Evolutionary conservation across 2,329 filamentous ascomycete genomes (phyloP).

Genomic region (Venturia asperata): DNA sequence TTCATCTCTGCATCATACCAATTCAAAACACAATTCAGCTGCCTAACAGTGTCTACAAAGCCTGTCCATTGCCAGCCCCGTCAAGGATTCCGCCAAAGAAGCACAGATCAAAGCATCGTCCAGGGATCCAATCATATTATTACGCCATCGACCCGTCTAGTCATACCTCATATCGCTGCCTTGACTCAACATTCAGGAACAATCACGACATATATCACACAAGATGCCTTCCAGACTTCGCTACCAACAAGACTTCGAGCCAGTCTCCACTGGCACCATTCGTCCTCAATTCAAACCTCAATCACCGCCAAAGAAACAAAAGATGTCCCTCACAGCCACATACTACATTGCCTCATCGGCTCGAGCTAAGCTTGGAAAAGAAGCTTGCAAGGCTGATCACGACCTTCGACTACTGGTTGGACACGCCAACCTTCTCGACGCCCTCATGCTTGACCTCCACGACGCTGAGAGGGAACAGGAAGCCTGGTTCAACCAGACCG

Average conservation of each 20-base stretch:
- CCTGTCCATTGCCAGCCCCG: background rate
- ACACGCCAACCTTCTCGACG: constrained; percentile 96
- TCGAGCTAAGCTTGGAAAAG: constrained; percentile 86
- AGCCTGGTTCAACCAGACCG: constrained; percentile 94
- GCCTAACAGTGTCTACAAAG: background rate
- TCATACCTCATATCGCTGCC: constrained; percentile 14
- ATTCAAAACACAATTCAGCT: background rate
- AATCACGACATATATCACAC: constrained; percentile 19
- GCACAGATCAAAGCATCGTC: constrained; percentile 10
- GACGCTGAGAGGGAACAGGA: constrained; percentile 95
- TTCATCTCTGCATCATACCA: background rate
- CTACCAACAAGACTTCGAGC: constrained; percentile 41
- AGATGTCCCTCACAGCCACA: constrained; percentile 96
- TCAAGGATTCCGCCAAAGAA: background rate
- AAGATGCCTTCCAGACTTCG: constrained; percentile 45
- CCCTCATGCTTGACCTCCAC: constrained; percentile 83
- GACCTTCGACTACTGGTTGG: constrained; percentile 91
- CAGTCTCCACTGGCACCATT: constrained; percentile 40
- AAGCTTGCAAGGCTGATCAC: constrained; percentile 86
- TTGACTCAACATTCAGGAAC: constrained; percentile 17
- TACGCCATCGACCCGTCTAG: constrained; percentile 14
- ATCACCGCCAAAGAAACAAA: constrained; percentile 56
- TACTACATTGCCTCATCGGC: constrained; percentile 98
- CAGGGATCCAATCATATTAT: background rate
- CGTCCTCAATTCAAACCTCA: constrained; percentile 31